Conservation (phyloP, 2,329 filamentous ascomycete species). For the Exophiala bonariae region DNA sequence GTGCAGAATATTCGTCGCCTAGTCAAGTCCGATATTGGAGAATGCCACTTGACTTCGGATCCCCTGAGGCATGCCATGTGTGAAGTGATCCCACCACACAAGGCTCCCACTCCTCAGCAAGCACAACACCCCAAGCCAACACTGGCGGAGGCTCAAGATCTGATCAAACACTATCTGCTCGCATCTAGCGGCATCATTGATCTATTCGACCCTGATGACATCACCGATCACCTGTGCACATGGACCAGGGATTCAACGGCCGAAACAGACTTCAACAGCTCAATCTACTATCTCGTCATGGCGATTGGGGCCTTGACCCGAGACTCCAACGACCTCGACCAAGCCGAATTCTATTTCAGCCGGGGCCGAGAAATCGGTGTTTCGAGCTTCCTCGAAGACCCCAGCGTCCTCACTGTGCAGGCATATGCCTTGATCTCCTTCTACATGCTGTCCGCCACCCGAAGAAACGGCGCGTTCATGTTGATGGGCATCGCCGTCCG, state of each 20-base stretch:
- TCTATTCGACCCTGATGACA: constrained; percentile 48
- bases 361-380: constrained; percentile 47
- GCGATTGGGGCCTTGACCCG: constrained; percentile 45
- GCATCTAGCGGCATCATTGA: constrained; percentile 51
- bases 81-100: constrained; percentile 30
- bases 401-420: constrained; percentile 52
- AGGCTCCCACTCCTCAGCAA: constrained; percentile 16
- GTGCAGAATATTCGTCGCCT: constrained; percentile 54
- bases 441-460: constrained; percentile 53
- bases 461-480: constrained; percentile 54
- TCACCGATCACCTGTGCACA: constrained; percentile 38
- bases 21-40: constrained; percentile 46
- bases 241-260: constrained; percentile 38
- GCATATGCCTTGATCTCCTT: constrained; percentile 53
- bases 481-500: constrained; percentile 54
- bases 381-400: constrained; percentile 48
- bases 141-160: constrained; percentile 40
- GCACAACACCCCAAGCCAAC: constrained; percentile 31
- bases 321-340: constrained; percentile 38
- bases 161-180: constrained; percentile 45
- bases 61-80: constrained; percentile 43
- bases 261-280: constrained; percentile 41
- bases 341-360: constrained; percentile 49
- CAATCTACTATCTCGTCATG: constrained; percentile 53
- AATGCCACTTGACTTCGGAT: constrained; percentile 42